Conservation (phyloP, 176 grass and related monocot species). For the Avena eriantha region DNA sequence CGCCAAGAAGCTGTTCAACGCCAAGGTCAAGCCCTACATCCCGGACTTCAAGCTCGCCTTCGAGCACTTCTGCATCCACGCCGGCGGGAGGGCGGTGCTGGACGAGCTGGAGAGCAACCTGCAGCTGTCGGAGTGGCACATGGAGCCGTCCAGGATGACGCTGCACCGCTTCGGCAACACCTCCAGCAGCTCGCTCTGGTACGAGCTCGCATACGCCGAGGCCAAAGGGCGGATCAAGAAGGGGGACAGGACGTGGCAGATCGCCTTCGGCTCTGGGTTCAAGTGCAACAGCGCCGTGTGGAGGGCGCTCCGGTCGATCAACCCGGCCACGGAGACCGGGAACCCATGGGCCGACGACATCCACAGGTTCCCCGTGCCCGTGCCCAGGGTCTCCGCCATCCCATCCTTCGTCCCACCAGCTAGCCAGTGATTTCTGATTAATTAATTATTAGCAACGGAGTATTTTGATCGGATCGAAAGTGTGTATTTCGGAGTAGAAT, state of each 20-base stretch:
- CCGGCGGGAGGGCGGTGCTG: slow-evolving; percentile 59
- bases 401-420: not conserved
- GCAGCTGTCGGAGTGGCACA: slow-evolving; percentile 61
- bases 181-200: slow-evolving; percentile 76
- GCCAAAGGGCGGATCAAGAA: slow-evolving; percentile 63
- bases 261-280: slow-evolving; percentile 68
- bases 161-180: slow-evolving; percentile 76
- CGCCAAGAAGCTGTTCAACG: slow-evolving; percentile 37
- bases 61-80: slow-evolving; percentile 84
- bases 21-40: slow-evolving; percentile 64
- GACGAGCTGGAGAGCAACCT: slow-evolving; percentile 69
- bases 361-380: slow-evolving; percentile 49
- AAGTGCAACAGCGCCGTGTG: slow-evolving; percentile 82
- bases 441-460: no score
- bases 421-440: no score
- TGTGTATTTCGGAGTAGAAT: no score
- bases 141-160: slow-evolving; percentile 79
- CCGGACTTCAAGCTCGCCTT: slow-evolving; percentile 80
- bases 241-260: slow-evolving; percentile 68
- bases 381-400: slow-evolving; percentile 45
- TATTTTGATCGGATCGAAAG: no score
- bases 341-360: slow-evolving; percentile 59
- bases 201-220: slow-evolving; percentile 74
- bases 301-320: slow-evolving; percentile 59
- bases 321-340: slow-evolving; percentile 41